phyloP scores from a whole-genome alignment of 2,329 filamentous ascomycete species.

The Aspergillus jensenii region DNA sequence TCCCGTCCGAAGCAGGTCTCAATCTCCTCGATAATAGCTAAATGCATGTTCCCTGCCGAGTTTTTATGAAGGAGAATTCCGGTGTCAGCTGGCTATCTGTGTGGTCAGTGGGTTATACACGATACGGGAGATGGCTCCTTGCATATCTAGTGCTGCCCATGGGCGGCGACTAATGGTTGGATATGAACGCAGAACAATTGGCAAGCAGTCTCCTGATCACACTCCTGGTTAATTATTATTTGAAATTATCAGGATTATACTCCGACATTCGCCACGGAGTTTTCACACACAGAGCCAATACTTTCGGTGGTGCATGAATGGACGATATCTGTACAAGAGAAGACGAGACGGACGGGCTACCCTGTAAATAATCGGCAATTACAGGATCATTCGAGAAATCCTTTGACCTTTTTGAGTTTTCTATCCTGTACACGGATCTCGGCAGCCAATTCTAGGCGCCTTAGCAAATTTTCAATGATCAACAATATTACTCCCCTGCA shows the following conservation, averaged over 20 bases:
- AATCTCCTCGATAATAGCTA: neutral
- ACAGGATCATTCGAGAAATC: neutral
- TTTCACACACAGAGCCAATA: neutral
- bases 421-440: neutral
- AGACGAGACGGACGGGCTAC: neutral
- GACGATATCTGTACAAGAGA: neutral
- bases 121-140: neutral
- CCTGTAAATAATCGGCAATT: neutral
- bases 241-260: neutral
- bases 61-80: neutral
- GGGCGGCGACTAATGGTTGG: conserved; percentile 10
- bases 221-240: neutral
- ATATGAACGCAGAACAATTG: neutral
- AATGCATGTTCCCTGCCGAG: neutral
- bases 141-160: neutral
- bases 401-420: neutral
- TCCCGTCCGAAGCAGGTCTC: neutral
- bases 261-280: neutral
- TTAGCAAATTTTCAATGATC: conserved; percentile 16
- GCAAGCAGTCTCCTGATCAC: neutral
- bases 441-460: conserved; percentile 15
- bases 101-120: neutral
- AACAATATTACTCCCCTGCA: conserved; percentile 21
- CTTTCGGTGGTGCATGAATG: neutral
- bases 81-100: neutral